Base-by-base conservation (phyloP, 495 filamentous ascomycete genomes). In the Aspergillus panamensis region DNA sequence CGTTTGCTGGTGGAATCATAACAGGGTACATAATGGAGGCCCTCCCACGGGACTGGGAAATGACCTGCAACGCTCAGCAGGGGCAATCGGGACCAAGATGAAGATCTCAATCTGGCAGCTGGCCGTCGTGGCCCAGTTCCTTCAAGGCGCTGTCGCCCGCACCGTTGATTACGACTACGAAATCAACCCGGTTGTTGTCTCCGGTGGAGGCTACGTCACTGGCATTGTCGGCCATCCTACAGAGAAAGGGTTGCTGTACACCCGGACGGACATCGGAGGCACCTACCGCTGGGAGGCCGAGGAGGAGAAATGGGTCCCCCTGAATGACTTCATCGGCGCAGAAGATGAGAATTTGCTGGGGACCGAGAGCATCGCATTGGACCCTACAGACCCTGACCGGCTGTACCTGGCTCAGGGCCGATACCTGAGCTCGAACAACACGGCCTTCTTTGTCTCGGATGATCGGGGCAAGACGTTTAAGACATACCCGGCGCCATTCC, bases 181-280 rank as follows among this genome's bases (percentile, higher is more conserved):
- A 8, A 55, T 62, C 44, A 59, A 58, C 14, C 57, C 60, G 16
- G 60, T 62, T 12, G 60, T 39, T 8, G 50, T 62, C 30, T 59
- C 60, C 12, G 83, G 83, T n/a, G 83, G 82, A 39, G 84, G 83
- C 19, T 87, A 86, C 61, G 73, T 81, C 12, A 77, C 81, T 10
- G 75, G 83, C 17, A 79, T 87, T 42, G 72, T 84, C 13, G 85
- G 84, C 62, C 81, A 85, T 54, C 82, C 82, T 8, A 80, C 70
- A 20, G 69, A 66, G 10, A 80, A 80, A 55, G 81, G 82, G 8
- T 67, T 87, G 14, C 82, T 81, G 0, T 87, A 87, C 61, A 80
- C 80, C 33, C 73, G 84, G 21, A 83, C 83, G 3, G 84, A 87
- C 58, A 86, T 87, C 62, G 84, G 84, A 8, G 82, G 84, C 20